A percentile compares a stretch with the other conserved stretches of the same genome.
Evolutionary conservation across 2,329 filamentous ascomycete species (phyloP).

Genomic region (Thelonectria olida): DNA sequence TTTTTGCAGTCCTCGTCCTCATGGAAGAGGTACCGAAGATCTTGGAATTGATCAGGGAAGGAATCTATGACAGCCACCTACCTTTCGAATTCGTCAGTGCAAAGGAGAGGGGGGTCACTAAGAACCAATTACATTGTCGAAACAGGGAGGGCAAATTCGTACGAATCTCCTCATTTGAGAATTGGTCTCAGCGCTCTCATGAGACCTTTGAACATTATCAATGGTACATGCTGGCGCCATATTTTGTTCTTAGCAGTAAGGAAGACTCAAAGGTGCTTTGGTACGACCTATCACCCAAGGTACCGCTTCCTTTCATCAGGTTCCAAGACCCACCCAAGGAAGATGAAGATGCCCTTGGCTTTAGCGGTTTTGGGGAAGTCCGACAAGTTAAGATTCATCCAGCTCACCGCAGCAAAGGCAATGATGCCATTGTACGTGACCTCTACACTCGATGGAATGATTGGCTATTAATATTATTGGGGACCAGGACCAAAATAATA

Average conservation of each 20-base stretch:
- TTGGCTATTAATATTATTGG: background rate
- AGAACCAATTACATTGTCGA: too few species aligned
- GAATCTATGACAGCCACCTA: conserved; percentile 4
- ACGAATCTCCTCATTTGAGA: background rate
- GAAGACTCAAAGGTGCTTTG: background rate
- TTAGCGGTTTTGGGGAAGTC: background rate
- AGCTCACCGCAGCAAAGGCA: background rate
- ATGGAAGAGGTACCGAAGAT: background rate
- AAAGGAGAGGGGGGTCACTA: too few species aligned
- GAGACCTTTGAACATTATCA: background rate
- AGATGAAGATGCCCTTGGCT: background rate
- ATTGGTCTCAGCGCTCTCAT: background rate
- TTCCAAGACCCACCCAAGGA: background rate
- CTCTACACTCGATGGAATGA: background rate
- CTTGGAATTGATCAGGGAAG: conserved; percentile 4
- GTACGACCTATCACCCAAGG: background rate
- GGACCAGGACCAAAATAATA: background rate
- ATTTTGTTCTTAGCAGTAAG: background rate
- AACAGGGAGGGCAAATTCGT: too few species aligned
- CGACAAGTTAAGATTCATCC: background rate
- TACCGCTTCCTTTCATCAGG: background rate
- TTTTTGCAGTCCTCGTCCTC: background rate
- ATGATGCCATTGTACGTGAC: background rate
- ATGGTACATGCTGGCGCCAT: background rate
- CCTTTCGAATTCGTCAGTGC: conserved; percentile 3